Percentiles rank a stretch among this genome's conserved stretches.
These are phyloP conservation scores for Trichoderma atroviride DNA, from an alignment of 2,329 filamentous ascomycete genomes.

Conservation along the genomic window DNA sequence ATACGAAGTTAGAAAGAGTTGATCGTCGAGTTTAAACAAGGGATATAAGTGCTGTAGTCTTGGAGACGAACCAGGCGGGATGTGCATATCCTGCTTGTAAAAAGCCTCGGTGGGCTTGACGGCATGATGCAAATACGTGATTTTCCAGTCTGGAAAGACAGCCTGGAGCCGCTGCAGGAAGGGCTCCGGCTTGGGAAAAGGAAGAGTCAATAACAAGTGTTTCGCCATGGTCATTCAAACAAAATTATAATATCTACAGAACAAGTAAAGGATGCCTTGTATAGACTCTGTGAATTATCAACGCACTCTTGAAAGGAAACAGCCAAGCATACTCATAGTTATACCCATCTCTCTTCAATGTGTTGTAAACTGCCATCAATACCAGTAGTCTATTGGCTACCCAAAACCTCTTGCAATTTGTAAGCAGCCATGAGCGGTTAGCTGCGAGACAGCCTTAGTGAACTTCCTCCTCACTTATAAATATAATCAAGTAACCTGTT, in stretches of 20 bases:
- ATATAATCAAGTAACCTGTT: background rate
- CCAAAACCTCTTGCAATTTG: background rate
- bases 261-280: too few relatives aligned
- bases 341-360: background rate
- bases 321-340: background rate
- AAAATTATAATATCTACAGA: background rate
- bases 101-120: constrained; percentile 3
- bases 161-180: background rate
- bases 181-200: constrained; percentile 5
- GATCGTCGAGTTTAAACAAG: background rate
- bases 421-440: constrained; percentile 1
- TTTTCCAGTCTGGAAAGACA: constrained; percentile 6
- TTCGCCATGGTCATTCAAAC: background rate
- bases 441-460: background rate
- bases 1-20: background rate
- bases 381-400: background rate
- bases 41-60: background rate
- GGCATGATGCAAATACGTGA: constrained; percentile 7
- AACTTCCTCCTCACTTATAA: background rate
- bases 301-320: background rate
- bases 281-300: background rate
- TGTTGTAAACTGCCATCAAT: background rate
- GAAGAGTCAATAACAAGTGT: constrained; percentile 17
- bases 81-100: constrained; percentile 16
- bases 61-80: constrained; percentile 10